Evolutionary conservation across 2,329 filamentous ascomycete species (phyloP), one percentile per base, ranked within the genome.

Genomic region (Neocucurbitaria cava): DNA sequence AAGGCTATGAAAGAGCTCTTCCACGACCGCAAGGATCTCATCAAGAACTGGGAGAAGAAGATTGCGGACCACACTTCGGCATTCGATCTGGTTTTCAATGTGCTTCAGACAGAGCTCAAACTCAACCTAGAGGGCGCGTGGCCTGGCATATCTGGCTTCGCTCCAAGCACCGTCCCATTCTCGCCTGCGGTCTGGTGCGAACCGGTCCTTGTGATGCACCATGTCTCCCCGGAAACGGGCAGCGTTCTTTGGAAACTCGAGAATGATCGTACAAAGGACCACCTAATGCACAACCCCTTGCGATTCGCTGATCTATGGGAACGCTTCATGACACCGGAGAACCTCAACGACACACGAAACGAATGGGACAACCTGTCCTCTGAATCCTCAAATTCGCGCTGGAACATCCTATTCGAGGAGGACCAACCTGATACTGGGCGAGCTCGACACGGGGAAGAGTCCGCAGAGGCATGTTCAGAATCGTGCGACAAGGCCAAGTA

Each of bases 71-170:
- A 83, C 58, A 80, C 78, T 74, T 81, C 81, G 0, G 81, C 81
- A 1, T 81, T 83, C 49, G 81, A 81, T 43, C 77, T 84, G 6
- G 70, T 85, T 3, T 78, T 78, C 17, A 81, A 79, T 53, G 77
- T 79, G 3, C 61, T 84, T 11, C 58, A 63, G 40, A 60, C 66
- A 2, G 80, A 83, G 53, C 75, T 78, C 4, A 80, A 79, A 21
- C 73, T 84, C 5, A 68, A 71, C 6, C 67, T 83, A 26, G 72
- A 74, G 6, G 80, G 75, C 59, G 76, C 80, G 0, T 84, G 79
- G 77, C 82, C 83, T 1, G 59, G 53, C 21, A 66, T 72, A 1
- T 64, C 68, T 7, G 65, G 68, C 26, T 64, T 72, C 42, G 65
- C 70, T 30, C 70, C 70, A 3, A 61, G 65, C 46, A 70, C 66